Evolutionary conservation across 108 stramenopile species (phyloP).

Genomic region (Nitzschia sp.): DNA sequence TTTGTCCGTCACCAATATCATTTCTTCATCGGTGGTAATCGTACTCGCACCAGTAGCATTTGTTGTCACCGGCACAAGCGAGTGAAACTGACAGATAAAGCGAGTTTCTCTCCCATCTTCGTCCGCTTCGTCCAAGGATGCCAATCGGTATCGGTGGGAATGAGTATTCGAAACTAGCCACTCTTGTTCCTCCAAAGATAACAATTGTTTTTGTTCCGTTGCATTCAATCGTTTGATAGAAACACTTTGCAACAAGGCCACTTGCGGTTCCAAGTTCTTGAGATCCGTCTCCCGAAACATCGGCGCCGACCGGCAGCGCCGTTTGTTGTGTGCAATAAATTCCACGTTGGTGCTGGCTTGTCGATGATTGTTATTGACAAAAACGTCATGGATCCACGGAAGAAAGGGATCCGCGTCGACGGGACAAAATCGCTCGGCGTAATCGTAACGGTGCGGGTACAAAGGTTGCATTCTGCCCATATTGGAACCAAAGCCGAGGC

Average conservation of each 20-base stretch:
- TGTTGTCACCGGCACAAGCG: slow-evolving; percentile 6
- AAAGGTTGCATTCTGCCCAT: slow-evolving; percentile 10
- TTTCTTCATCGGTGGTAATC: neutral
- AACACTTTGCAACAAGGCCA: slow-evolving; percentile 67
- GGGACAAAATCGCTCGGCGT: slow-evolving; percentile 40
- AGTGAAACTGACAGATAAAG: slow-evolving; percentile 42
- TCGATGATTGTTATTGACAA: slow-evolving; percentile 27
- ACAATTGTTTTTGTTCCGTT: slow-evolving; percentile 17
- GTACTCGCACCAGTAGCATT: slow-evolving; percentile 2
- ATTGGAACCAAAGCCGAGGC: slow-evolving; percentile 28
- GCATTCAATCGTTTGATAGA: slow-evolving; percentile 34
- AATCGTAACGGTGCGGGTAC: slow-evolving; percentile 46
- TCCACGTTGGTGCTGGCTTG: slow-evolving; percentile 29
- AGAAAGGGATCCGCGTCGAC: slow-evolving; percentile 63
- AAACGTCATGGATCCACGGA: slow-evolving; percentile 72
- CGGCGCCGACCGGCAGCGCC: slow-evolving; percentile 51
- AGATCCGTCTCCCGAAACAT: slow-evolving; percentile 33
- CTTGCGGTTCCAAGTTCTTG: slow-evolving; percentile 68
- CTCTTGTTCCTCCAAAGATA: slow-evolving; percentile 21
- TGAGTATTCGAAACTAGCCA: neutral
- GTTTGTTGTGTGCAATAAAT: slow-evolving; percentile 65
- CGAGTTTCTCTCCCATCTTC: slow-evolving; percentile 35
- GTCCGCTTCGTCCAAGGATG: slow-evolving; percentile 8
- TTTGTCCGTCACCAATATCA: neutral
- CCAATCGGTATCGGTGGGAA: slow-evolving; percentile 12